Evolutionary conservation across 306 rosid species (phyloP).

Genomic region (Cajanus cajan): DNA sequence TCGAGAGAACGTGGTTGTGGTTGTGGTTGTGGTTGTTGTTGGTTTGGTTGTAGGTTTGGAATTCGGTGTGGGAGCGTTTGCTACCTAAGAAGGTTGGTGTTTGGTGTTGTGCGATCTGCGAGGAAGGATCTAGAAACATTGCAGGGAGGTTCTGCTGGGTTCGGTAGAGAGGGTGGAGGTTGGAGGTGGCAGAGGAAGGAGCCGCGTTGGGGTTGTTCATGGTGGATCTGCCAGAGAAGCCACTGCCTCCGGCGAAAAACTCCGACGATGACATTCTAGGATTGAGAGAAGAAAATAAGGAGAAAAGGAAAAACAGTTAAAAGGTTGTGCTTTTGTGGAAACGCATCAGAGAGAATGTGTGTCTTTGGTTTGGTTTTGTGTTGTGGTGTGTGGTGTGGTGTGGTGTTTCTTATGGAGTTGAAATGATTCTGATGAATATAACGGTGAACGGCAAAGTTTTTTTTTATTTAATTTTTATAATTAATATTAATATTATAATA

Average conservation of each 20-base stretch:
- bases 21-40: constrained; percentile 19
- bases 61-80: constrained; percentile 76
- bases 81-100: constrained; percentile 34
- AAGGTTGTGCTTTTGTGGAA: constrained; percentile 44
- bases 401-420: constrained; percentile 36
- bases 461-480: background rate
- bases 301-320: constrained; percentile 5
- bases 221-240: constrained; percentile 51
- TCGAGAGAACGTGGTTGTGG: constrained; percentile 40
- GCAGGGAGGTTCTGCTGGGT: constrained; percentile 50
- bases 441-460: constrained; percentile 20
- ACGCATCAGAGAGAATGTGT: constrained; percentile 31
- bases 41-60: constrained; percentile 38
- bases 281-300: constrained; percentile 4
- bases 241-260: constrained; percentile 32
- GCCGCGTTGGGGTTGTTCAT: constrained; percentile 35
- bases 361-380: background rate
- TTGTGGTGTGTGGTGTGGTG: background rate
- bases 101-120: constrained; percentile 59
- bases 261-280: constrained; percentile 63
- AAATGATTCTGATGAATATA: constrained; percentile 46
- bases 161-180: constrained; percentile 46
- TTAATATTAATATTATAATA: background rate
- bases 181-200: constrained; percentile 12
- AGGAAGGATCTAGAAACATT: constrained; percentile 50